phyloP scores from a whole-genome alignment of 2,329 filamentous ascomycete genomes.

The Bipolaris zeicola region DNA sequence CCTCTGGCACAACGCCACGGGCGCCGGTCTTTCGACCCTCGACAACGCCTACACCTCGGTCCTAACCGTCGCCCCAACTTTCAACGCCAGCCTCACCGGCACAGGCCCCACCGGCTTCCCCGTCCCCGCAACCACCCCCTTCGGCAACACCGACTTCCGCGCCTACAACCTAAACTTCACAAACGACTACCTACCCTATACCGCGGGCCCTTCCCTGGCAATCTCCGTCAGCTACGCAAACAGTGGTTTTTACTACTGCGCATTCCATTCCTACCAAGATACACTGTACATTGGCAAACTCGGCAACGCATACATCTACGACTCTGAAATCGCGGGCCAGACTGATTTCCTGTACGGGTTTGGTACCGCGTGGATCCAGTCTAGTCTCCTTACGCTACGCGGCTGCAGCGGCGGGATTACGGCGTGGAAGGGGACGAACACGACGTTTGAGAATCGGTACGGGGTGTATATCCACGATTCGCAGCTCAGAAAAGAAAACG shows the following conservation, averaged over 20 bases:
- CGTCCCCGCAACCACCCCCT: conserved; percentile 65
- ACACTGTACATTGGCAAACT: conserved; percentile 72
- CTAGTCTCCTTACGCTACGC: conserved; percentile 61
- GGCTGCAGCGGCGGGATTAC: conserved; percentile 70
- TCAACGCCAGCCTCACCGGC: conserved; percentile 67
- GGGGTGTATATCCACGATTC: conserved; percentile 68
- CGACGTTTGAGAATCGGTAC: conserved; percentile 69
- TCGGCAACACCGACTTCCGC: conserved; percentile 67
- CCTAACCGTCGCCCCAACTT: conserved; percentile 66
- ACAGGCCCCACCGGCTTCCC: conserved; percentile 65
- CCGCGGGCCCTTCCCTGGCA: conserved; percentile 64
- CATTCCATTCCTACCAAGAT: conserved; percentile 71
- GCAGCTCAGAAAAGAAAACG: conserved; percentile 61
- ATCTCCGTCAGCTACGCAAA: conserved; percentile 67
- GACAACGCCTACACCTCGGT: conserved; percentile 69
- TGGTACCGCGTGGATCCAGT: conserved; percentile 66
- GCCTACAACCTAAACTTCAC: conserved; percentile 71
- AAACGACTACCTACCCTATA: conserved; percentile 62
- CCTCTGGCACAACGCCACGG: conserved; percentile 63
- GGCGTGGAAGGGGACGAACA: conserved; percentile 72
- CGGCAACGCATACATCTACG: conserved; percentile 68
- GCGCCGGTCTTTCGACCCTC: conserved; percentile 49
- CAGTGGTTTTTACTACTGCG: conserved; percentile 69
- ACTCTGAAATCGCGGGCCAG: conserved; percentile 65
- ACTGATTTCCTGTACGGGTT: conserved; percentile 74